These are phyloP conservation scores for Aegle marmelos DNA, from an alignment of 345 rosid species.

Conservation along the genomic window DNA sequence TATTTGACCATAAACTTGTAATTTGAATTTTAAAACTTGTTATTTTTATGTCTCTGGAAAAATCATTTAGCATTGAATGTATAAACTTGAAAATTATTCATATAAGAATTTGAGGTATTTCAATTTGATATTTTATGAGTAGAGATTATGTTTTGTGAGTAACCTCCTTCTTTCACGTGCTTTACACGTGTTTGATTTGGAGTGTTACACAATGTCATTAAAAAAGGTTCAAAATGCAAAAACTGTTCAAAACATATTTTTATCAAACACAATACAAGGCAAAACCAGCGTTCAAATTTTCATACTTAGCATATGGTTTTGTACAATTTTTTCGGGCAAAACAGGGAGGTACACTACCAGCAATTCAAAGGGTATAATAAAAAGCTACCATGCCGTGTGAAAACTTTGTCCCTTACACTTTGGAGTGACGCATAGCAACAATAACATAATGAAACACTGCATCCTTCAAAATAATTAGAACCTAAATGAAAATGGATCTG, in stretches of 20 bases:
- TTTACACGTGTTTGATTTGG: too few species aligned
- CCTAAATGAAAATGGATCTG: slow-evolving; percentile 10
- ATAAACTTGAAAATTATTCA: too few species aligned
- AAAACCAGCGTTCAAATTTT: background rate
- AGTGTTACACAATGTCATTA: too few species aligned
- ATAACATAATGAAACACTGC: slow-evolving; percentile 13
- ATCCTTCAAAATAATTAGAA: slow-evolving; percentile 28
- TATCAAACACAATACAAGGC: slow-evolving; percentile 14
- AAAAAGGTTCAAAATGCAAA: background rate
- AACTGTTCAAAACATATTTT: slow-evolving; percentile 19
- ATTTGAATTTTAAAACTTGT: too few species aligned
- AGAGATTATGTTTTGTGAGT: too few species aligned
- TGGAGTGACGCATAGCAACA: slow-evolving; percentile 4
- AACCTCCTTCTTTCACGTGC: too few species aligned
- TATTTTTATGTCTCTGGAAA: too few species aligned
- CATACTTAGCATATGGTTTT: background rate
- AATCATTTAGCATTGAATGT: too few species aligned
- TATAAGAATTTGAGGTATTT: too few species aligned
- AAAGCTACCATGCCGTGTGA: background rate
- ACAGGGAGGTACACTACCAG: background rate
- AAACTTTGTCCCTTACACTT: slow-evolving; percentile 5
- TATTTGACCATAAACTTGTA: too few species aligned
- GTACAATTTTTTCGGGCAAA: background rate
- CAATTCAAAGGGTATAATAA: background rate
- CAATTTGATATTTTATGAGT: too few species aligned